Conservation (phyloP, 1,139 yeast genomes). For the Yamadazyma dushanensis region DNA sequence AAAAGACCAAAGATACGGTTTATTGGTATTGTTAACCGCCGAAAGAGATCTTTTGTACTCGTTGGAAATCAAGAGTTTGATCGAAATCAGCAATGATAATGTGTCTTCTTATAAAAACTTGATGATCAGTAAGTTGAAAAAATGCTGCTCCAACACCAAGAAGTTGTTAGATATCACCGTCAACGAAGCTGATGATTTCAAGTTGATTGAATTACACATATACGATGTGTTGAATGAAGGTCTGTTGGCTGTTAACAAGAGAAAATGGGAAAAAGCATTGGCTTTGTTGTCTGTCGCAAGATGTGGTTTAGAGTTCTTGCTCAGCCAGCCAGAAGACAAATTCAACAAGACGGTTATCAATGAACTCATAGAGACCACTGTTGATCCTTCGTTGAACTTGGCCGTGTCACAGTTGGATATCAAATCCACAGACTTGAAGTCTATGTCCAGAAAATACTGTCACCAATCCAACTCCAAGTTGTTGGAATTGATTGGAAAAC, state of each 20-base stretch:
- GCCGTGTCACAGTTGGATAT: slow-evolving; percentile 45
- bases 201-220: slow-evolving; percentile 56
- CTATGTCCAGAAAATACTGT: slow-evolving; percentile 46
- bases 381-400: slow-evolving; percentile 69
- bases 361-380: slow-evolving; percentile 58
- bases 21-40: slow-evolving; percentile 51
- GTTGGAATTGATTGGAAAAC: slow-evolving; percentile 35
- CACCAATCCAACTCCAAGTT: slow-evolving; percentile 31
- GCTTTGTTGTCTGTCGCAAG: slow-evolving; percentile 60
- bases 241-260: slow-evolving; percentile 53
- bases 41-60: slow-evolving; percentile 74
- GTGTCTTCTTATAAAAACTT: slow-evolving; percentile 51
- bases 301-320: slow-evolving; percentile 56
- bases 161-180: slow-evolving; percentile 44
- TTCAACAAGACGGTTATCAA: slow-evolving; percentile 46
- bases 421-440: slow-evolving; percentile 41
- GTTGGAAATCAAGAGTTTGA: slow-evolving; percentile 56
- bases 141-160: slow-evolving; percentile 49
- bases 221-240: slow-evolving; percentile 66
- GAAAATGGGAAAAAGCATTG: slow-evolving; percentile 58
- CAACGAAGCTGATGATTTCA: slow-evolving; percentile 29
- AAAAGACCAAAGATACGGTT: slow-evolving; percentile 46
- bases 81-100: slow-evolving; percentile 52
- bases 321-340: slow-evolving; percentile 18
- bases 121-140: slow-evolving; percentile 66